phyloP scores from a whole-genome alignment of 768 basidiomycete genomes.

The Termitomyces sp. region DNA sequence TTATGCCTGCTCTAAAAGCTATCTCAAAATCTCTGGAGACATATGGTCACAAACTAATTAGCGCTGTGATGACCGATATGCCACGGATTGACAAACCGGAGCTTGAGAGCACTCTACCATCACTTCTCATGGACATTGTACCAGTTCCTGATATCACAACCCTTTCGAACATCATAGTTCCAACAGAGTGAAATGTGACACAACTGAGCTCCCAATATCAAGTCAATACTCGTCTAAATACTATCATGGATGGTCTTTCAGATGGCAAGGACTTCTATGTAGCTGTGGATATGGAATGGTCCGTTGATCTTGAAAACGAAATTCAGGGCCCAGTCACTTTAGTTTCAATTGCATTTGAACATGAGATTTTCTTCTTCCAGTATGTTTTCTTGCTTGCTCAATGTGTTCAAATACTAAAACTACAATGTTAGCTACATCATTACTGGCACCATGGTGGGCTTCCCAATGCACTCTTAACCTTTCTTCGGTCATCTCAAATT shows the following conservation, averaged over 20 bases:
- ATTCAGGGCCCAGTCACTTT: conserved; percentile 15
- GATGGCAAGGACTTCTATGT: not conserved
- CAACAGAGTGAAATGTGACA: not conserved
- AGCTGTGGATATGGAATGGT: conserved; percentile 18
- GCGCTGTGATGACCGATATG: conserved; percentile 29
- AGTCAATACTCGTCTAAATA: not conserved
- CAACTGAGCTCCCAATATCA: not conserved
- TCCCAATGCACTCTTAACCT: no score
- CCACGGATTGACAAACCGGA: conserved; percentile 22
- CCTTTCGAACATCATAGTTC: not conserved
- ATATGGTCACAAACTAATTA: no score
- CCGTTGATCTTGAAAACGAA: conserved; percentile 9
- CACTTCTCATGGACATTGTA: conserved; percentile 10
- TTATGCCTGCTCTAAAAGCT: no score
- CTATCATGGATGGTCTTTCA: not conserved
- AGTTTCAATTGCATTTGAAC: conserved; percentile 7
- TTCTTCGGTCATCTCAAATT: not conserved
- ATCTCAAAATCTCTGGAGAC: no score
- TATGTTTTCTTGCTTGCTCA: not conserved
- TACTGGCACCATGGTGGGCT: not conserved
- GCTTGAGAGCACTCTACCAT: conserved; percentile 6
- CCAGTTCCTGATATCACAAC: conserved; percentile 1
- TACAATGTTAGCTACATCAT: not conserved
- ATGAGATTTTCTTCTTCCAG: not conserved
- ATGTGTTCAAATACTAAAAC: not conserved